Base-by-base conservation (phyloP, 805 yeast genomes). In the Tetrapisispora iriomotensis region DNA sequence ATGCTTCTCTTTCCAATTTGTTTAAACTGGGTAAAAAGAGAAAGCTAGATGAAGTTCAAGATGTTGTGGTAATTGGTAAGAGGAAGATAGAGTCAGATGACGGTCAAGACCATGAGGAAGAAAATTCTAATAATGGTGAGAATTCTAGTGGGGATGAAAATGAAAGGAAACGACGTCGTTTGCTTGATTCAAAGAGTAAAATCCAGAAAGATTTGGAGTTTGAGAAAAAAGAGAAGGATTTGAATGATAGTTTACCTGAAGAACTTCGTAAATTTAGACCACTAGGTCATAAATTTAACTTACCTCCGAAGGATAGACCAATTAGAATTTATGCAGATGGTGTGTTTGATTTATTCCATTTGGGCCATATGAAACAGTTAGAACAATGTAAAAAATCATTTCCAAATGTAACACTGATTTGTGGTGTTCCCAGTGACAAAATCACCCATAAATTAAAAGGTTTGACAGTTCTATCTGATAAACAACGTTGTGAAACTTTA, bases 251-350 rank as follows among this genome's bases (percentile, higher is more conserved):
- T 45, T 62, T 84, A 29, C 92, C 87, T 2, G 81, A 70, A 37
- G 77, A 82, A 45, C 74, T 74, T 53, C 69, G 88, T 43, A 82
- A 77, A 62, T 85, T 69, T 64, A 72, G 95, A 51, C 96, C 95
- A 19, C 62, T 63, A 24, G 96, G 96, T 2, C 86, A 64, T 64
- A 68, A 67, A 48, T 74, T 92, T 61, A 86, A 85, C 49, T 50
- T 79, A 20, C 98, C 98, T 2, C 94, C 96, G 2, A 66, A 58
- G 4, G 92, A 82, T 54, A 71, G 96, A 43, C 88, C 95, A 1
- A 77, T 92, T 22, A 72, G 98, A 44, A 76, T 92, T n/a, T 92
- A 92, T 59, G 98, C 98, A 6, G 98, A 92, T 63, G 98, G 98
- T 38, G 96, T 92, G 15, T 92, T 92, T 67, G 98, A 92, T 63